Percentiles rank a stretch among this genome's conserved stretches.
Conservation (phyloP, 805 yeast genomes). For the Yarrowia keelungensis region DNA sequence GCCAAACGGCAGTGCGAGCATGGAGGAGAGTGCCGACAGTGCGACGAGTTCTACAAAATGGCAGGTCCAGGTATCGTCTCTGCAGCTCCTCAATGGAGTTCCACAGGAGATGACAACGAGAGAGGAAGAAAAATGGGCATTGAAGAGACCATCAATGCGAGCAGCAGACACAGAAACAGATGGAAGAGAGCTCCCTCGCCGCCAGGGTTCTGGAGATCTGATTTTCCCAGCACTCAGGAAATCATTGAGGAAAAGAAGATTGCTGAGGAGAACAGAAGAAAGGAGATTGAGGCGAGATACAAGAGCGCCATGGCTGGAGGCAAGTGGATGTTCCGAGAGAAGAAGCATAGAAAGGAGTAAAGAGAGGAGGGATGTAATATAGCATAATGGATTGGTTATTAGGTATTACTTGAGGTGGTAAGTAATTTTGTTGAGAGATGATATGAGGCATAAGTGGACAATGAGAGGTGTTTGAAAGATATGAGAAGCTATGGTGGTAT, state of each 20-base stretch:
- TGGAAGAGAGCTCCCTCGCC: constrained; percentile 57
- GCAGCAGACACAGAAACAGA: constrained; percentile 46
- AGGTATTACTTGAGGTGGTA: no score
- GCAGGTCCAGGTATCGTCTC: constrained; percentile 47
- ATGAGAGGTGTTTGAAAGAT: no score
- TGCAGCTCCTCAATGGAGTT: constrained; percentile 49
- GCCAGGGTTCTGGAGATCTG: constrained; percentile 65
- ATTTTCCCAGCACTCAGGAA: constrained; percentile 66
- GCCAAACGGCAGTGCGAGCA: constrained; percentile 49
- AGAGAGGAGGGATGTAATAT: not conserved
- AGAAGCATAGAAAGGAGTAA: not conserved
- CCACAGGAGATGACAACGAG: constrained; percentile 26
- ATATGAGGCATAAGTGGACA: no score
- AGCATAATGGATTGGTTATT: no score
- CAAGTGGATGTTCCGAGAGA: constrained; percentile 53
- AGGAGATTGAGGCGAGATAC: constrained; percentile 56
- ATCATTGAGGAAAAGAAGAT: constrained; percentile 51
- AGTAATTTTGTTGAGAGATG: no score
- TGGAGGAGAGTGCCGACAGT: constrained; percentile 51
- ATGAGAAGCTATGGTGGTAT: no score
- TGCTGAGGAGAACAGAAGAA: constrained; percentile 48
- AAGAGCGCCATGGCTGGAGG: constrained; percentile 55
- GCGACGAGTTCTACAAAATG: constrained; percentile 49
- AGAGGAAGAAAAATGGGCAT: not conserved
- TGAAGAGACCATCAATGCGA: constrained; percentile 40